Conservation (phyloP, 345 rosid species). For the Ceriops zippeliana region DNA sequence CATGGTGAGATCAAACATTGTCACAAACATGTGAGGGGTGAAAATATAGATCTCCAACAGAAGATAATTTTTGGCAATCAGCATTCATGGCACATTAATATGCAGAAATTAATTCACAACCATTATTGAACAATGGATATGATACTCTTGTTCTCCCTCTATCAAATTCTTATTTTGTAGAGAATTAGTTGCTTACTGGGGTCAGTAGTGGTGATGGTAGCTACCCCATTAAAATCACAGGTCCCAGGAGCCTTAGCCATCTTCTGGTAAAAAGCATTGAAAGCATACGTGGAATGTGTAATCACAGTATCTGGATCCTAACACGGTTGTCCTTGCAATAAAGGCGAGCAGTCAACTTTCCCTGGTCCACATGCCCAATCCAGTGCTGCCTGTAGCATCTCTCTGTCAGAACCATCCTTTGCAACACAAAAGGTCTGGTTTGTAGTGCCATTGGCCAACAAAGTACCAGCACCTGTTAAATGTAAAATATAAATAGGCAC, state of each 20-base stretch:
- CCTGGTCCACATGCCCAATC: conserved; percentile 99
- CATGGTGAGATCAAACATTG: too few species aligned
- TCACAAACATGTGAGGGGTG: too few species aligned
- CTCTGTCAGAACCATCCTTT: conserved; percentile 62
- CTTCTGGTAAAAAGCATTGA: conserved; percentile 78
- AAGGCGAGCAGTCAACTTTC: conserved; percentile 72
- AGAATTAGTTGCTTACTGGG: conserved; percentile 58
- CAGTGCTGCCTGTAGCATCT: conserved; percentile 94
- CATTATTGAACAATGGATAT: background rate
- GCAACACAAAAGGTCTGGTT: conserved; percentile 90
- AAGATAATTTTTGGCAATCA: background rate
- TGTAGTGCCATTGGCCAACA: conserved; percentile 88
- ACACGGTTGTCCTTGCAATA: conserved; percentile 80
- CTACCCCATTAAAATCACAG: conserved; percentile 96
- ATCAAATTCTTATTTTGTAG: background rate
- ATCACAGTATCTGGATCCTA: conserved; percentile 78
- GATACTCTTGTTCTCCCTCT: background rate
- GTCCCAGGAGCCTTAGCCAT: conserved; percentile 72
- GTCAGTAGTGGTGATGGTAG: conserved; percentile 75
- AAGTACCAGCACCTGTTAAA: conserved; percentile 76
- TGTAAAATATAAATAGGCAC: conserved; percentile 64
- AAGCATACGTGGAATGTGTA: conserved; percentile 80
- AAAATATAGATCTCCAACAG: background rate
- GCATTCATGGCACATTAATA: too few species aligned
- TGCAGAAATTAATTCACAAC: background rate